Conservation (phyloP, 805 yeast genomes). For the Hanseniaspora jakobsenii region DNA sequence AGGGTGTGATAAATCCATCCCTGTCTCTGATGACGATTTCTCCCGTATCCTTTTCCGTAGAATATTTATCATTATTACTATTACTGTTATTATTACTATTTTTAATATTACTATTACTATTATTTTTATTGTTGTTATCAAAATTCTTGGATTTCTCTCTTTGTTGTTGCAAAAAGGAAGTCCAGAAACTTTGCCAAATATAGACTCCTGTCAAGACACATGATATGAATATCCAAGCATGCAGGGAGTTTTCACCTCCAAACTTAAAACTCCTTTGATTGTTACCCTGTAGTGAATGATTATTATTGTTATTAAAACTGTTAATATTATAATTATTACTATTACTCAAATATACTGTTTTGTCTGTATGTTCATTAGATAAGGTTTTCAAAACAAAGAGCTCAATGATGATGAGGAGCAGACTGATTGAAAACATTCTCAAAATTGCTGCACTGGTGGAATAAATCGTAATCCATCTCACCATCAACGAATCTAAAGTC, state of each 20-base stretch:
- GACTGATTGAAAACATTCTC: conserved; percentile 71
- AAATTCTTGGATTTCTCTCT: conserved; percentile 20
- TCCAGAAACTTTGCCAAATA: conserved; percentile 77
- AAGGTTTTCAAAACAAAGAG: conserved; percentile 54
- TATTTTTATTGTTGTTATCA: conserved; percentile 2
- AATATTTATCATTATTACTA: too few species aligned
- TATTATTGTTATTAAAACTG: too few species aligned
- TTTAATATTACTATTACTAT: neutral
- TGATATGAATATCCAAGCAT: conserved; percentile 85
- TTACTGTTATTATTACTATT: too few species aligned
- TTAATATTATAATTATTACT: too few species aligned
- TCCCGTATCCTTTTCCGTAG: too few species aligned
- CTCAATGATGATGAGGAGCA: conserved; percentile 58
- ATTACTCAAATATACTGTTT: too few species aligned
- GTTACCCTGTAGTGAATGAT: too few species aligned
- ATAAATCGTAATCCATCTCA: conserved; percentile 87
- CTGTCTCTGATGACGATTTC: too few species aligned
- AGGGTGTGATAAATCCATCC: conserved; percentile 29
- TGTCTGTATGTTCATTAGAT: conserved; percentile 29
- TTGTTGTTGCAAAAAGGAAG: conserved; percentile 50
- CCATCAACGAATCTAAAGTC: conserved; percentile 77
- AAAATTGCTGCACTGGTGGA: conserved; percentile 79
- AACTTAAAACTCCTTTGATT: conserved; percentile 26
- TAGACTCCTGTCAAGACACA: conserved; percentile 70
- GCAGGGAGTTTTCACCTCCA: conserved; percentile 60